Evolutionary conservation across 2,329 filamentous ascomycete species (phyloP), one percentile per base, ranked within the genome.

Genomic region (Coniochaeta prunicola): DNA sequence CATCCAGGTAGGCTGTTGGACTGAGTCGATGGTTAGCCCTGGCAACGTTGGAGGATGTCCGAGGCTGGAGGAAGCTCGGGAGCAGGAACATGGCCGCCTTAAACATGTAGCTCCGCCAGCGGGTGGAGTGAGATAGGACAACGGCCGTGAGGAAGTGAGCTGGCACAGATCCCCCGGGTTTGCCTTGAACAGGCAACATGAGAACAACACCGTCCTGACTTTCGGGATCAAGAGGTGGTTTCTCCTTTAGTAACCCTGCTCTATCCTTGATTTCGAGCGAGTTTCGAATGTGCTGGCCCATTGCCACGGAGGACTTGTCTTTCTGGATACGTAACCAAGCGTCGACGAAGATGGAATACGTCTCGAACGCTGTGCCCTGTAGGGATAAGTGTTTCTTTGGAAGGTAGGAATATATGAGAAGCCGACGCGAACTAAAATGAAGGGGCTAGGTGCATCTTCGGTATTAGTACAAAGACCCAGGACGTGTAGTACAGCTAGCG

Each of bases 1-100:
- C 81, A 64, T 84, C 82, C 53, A 84, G 79, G 64, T 84, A 83
- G 8, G 81, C 76, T 9, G 81, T 84, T 17, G 81, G 80, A 36
- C 74, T 68, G n/a, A 79, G 69, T 54, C 74, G 75, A 26, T n/a
- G 72, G 72, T 56, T 58, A n/a, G n/a, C n/a, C 57, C 56, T 71
- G 55, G 74, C 70, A 57, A 78, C 74, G 40, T 75, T 69, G 34
- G 71, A 71, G 59, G 76, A 68, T 8, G 26, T 1, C 30, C 74
- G 73, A 54, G 74, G 72, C 56, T 80, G 78, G 53, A 82, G 63
- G 63, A 82, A 82, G 68, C 76, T 80, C n/a, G 80, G 80, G n/a
- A 80, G 67, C 17, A 83, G 68, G 65, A 81, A 82, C 63, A 78
- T 65, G 61, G 66, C 65, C 26, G 69, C 64, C 15, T 76, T 75